Evolutionary conservation across 805 yeast species (phyloP).

Genomic region (Saccharomycopsis fodiens): DNA sequence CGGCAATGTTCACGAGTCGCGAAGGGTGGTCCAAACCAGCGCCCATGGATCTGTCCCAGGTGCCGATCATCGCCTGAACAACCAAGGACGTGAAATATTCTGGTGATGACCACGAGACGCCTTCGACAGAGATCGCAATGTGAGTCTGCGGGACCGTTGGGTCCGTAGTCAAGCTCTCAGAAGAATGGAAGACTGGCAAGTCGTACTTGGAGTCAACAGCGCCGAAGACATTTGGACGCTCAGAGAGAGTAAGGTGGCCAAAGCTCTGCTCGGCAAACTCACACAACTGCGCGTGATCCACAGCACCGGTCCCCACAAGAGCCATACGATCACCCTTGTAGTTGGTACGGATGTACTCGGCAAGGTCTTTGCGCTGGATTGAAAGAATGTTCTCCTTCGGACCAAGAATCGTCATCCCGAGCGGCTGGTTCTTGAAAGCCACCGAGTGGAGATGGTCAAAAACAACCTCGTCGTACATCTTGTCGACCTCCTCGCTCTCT

Average conservation of each 20-base stretch:
- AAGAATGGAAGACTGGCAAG: conserved; percentile 74
- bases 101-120: conserved; percentile 94
- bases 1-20: conserved; percentile 61
- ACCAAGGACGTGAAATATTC: conserved; percentile 93
- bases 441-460: conserved; percentile 95
- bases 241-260: conserved; percentile 54
- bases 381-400: conserved; percentile 84
- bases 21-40: conserved; percentile 80
- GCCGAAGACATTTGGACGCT: conserved; percentile 61
- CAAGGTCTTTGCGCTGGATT: conserved; percentile 69
- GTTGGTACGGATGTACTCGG: conserved; percentile 71
- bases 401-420: conserved; percentile 95
- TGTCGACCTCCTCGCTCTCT: conserved; percentile 96
- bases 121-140: conserved; percentile 92
- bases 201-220: conserved; percentile 47
- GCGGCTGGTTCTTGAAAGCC: conserved; percentile 81
- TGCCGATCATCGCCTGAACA: conserved; percentile 94
- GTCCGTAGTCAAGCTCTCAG: conserved; percentile 80
- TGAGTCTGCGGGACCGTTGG: conserved; percentile 81
- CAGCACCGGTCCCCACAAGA: conserved; percentile 93
- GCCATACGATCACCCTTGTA: conserved; percentile 98
- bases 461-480: conserved; percentile 96
- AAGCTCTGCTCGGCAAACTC: conserved; percentile 68
- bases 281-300: conserved; percentile 80
- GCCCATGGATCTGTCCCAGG: conserved; percentile 93